phyloP scores from a whole-genome alignment of 2,329 filamentous ascomycete genomes.

The Hypoxylon sp. region DNA sequence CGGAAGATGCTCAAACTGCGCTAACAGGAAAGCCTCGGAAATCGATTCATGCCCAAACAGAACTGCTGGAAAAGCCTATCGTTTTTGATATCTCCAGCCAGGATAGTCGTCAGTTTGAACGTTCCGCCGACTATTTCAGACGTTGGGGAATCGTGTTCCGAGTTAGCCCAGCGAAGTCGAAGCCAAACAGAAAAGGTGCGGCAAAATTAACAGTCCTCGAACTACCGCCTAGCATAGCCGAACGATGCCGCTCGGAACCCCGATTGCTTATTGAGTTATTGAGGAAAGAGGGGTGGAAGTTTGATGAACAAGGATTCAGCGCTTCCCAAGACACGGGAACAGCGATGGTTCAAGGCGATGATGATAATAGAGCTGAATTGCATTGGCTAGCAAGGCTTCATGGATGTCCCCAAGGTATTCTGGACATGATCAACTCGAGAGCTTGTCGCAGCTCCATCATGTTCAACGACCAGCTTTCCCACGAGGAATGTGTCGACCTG shows the following conservation, averaged over 20 bases:
- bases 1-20: constrained; percentile 16
- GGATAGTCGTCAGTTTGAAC: constrained; percentile 73
- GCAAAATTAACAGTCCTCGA: constrained; percentile 64
- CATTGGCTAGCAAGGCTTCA: constrained; percentile 75
- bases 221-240: constrained; percentile 80
- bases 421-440: constrained; percentile 82
- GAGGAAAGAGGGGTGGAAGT: constrained; percentile 79
- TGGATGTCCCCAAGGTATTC: constrained; percentile 79
- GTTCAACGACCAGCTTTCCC: constrained; percentile 81
- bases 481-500: constrained; percentile 71
- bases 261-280: constrained; percentile 80
- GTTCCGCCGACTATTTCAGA: constrained; percentile 70
- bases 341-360: constrained; percentile 19
- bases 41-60: constrained; percentile 50
- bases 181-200: constrained; percentile 12
- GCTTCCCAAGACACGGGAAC: constrained; percentile 1
- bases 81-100: constrained; percentile 73
- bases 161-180: constrained; percentile 49
- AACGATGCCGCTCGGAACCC: constrained; percentile 82
- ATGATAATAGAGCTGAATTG: constrained; percentile 23
- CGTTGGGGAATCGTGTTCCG: constrained; percentile 82
- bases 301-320: constrained; percentile 63
- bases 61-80: constrained; percentile 67
- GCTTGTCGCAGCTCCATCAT: constrained; percentile 86
- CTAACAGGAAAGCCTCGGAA: constrained; percentile 7